phyloP scores from a whole-genome alignment of 2,329 filamentous ascomycete genomes.

The Diplocarpon rosae region DNA sequence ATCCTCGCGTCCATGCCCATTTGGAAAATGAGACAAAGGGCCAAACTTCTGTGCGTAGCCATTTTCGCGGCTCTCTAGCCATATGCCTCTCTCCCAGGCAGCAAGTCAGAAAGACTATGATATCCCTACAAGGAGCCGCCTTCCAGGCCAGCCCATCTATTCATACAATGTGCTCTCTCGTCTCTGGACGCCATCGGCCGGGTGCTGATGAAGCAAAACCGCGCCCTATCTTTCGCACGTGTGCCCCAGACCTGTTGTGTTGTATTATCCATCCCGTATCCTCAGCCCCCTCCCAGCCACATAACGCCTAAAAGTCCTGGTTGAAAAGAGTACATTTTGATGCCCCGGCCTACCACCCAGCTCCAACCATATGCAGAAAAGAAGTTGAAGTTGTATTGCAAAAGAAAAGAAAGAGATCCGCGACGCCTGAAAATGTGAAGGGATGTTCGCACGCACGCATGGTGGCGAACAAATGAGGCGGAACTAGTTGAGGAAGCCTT shows the following conservation, averaged over 20 bases:
- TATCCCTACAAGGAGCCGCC: too few species aligned
- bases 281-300: constrained; percentile 7
- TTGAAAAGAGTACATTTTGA: constrained; percentile 27
- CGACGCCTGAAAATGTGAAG: constrained; percentile 2
- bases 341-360: too few species aligned
- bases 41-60: too few species aligned
- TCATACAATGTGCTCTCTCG: not conserved
- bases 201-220: not conserved
- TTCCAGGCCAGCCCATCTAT: too few species aligned
- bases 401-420: too few species aligned
- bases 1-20: too few species aligned
- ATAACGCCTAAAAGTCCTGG: constrained; percentile 18
- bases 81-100: too few species aligned
- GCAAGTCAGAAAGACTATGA: too few species aligned
- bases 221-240: not conserved
- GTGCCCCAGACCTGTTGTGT: not conserved
- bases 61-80: too few species aligned
- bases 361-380: too few species aligned
- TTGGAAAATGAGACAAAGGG: too few species aligned
- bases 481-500: constrained; percentile 88
- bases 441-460: not conserved
- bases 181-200: not conserved
- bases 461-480: not conserved
- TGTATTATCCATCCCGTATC: not conserved
- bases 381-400: too few species aligned